Base-by-base conservation (phyloP, 2,329 filamentous ascomycete genomes). In the Simplicillium sp. region DNA sequence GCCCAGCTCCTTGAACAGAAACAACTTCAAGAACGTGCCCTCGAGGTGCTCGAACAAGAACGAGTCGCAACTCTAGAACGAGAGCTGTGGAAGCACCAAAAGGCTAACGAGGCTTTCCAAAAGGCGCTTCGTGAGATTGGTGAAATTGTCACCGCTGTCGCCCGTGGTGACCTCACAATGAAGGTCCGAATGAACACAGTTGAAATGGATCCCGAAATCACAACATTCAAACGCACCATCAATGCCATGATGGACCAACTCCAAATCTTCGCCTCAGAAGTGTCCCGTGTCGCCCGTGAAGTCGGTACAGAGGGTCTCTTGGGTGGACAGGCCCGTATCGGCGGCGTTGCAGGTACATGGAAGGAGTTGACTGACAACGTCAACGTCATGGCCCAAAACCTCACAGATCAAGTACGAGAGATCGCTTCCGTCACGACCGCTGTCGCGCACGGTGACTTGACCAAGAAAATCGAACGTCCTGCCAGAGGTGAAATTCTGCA, bases 241-340 rank as follows among this genome's bases (percentile, higher is more conserved):
- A 97, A 97, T 61, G 94, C 86, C 50, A 97, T 97, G 90, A 94
- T 97, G 79, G 90, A 97, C 58, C 90, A 96, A 63, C 74, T 97
- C 44, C 89, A 96, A 59, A 86, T 94, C 45, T 97, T 97, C 62
- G 90, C 90, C 49, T 94, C 87, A 62, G 89, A 97, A 67, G 90
- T 97, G 55, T 96, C 90, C 29, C 84, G 87, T 50, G 82, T 97
- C 51, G 90, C 90, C 40, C 85, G 87, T 60, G 90, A 97, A 64
- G 90, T 97, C 68, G 90, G 90, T 52, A 97, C 90, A 11, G 89
- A 97, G 62, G 90, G 90, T 56, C 83, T 92, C 47, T 80, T 97
- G 34, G 90, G 90, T 54, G 90, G 90, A 34, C 90, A 97, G 61
- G 90, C 90, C 44, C 84, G 88, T 60, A 90, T 97, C 46, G 84